Conservation (phyloP, 805 yeast species). For the Isabelozyma heimii region DNA sequence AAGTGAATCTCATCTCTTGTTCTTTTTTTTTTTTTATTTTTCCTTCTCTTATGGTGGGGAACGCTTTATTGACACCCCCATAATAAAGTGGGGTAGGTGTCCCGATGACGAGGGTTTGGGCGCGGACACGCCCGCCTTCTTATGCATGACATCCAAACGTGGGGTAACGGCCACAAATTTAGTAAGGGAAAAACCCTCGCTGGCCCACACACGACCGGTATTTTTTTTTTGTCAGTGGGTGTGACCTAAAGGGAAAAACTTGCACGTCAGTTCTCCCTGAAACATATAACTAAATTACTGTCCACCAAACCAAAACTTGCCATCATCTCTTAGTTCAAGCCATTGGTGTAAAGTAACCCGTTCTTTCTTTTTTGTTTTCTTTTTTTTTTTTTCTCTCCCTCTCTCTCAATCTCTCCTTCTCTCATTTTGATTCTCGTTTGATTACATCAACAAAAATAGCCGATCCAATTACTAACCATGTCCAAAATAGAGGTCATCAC, state of each 20-base stretch:
- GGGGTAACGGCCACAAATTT: background rate
- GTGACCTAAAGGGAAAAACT: background rate
- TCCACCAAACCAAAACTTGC: background rate
- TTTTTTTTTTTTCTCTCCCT: background rate
- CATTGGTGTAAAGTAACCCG: too few relatives aligned
- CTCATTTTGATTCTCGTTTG: background rate
- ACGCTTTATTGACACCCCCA: background rate
- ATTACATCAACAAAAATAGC: background rate
- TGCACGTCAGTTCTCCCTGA: background rate
- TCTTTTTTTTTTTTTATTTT: slow-evolving; percentile 1
- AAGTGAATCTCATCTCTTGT: background rate
- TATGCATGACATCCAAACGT: background rate
- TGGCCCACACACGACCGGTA: background rate
- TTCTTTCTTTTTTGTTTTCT: background rate
- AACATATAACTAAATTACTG: background rate
- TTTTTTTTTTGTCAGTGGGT: background rate
- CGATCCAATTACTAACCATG: slow-evolving; percentile 32
- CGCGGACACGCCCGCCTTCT: background rate
- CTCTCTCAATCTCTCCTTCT: background rate
- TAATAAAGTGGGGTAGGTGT: background rate
- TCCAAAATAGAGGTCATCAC: slow-evolving; percentile 47
- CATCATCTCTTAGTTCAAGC: background rate
- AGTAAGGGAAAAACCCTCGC: background rate
- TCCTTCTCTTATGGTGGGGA: too few relatives aligned
- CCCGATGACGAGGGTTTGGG: too few relatives aligned